phyloP scores from a whole-genome alignment of 78 protist genomes.

The Mastigamoeba balamuthi region DNA sequence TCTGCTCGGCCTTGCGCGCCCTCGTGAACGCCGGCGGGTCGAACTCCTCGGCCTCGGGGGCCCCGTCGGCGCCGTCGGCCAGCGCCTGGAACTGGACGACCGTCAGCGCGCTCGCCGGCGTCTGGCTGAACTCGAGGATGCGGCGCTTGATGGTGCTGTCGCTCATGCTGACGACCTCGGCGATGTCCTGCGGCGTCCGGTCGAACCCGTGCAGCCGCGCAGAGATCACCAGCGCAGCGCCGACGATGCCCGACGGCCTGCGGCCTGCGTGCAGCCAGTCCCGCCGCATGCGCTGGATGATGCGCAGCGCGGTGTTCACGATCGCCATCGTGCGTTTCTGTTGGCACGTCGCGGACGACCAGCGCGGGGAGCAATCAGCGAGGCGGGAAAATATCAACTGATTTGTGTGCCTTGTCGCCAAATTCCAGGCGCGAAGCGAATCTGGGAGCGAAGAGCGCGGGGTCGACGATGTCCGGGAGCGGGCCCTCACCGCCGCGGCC shows the following conservation, averaged over 20 bases:
- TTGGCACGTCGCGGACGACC: no score
- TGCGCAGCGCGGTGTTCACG: slow-evolving; percentile 60
- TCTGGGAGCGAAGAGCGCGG: slow-evolving; percentile 14
- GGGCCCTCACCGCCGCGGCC: background rate
- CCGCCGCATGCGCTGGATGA: slow-evolving; percentile 82
- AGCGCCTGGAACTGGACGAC: background rate
- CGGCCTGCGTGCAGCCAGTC: slow-evolving; percentile 90
- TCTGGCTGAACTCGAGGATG: background rate
- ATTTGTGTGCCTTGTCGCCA: slow-evolving; percentile 49
- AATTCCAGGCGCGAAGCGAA: slow-evolving; percentile 78
- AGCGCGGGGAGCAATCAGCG: background rate
- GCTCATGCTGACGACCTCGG: slow-evolving; percentile 72
- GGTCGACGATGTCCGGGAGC: background rate
- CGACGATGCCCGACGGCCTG: slow-evolving; percentile 86
- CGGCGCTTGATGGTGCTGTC: no score
- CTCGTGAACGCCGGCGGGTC: no score
- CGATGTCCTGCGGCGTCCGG: slow-evolving; percentile 62
- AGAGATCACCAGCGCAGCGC: slow-evolving; percentile 88
- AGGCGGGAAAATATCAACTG: no score
- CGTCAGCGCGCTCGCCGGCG: background rate
- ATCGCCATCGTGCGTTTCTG: no score
- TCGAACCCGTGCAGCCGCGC: slow-evolving; percentile 82
- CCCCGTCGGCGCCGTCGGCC: no score
- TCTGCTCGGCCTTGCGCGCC: no score
- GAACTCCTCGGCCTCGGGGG: no score